Conservation (phyloP, 345 rosid species). For the Melaleuca quinquenervia region DNA sequence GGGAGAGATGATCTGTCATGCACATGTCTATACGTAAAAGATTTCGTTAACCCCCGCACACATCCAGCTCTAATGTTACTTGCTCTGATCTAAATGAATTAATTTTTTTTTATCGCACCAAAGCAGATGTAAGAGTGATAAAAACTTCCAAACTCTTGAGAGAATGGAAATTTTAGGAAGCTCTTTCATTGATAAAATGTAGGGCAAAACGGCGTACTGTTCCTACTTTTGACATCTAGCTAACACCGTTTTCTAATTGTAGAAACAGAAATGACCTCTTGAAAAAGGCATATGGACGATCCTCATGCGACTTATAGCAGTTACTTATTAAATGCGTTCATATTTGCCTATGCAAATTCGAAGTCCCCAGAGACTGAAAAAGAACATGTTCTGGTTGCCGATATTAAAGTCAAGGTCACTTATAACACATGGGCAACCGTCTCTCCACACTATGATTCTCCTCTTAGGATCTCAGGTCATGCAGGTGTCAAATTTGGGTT, state of each 20-base stretch:
- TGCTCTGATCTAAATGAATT: neutral
- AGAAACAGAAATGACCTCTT: neutral
- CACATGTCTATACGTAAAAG: neutral
- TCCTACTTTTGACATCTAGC: neutral
- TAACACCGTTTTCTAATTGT: neutral
- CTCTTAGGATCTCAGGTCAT: neutral
- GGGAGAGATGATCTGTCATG: neutral
- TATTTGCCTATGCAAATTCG: neutral
- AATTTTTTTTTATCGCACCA: neutral
- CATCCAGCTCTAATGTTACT: neutral
- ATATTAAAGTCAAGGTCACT: neutral
- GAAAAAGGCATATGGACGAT: neutral
- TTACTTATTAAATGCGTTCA: neutral
- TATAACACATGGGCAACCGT: neutral
- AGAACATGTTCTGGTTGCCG: neutral
- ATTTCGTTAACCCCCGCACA: neutral
- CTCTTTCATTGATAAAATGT: neutral
- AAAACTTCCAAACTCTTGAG: neutral
- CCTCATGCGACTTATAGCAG: neutral
- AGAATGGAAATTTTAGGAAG: neutral
- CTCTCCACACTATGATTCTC: neutral
- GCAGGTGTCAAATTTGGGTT: neutral
- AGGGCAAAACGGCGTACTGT: neutral
- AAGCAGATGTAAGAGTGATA: neutral
- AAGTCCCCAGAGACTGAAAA: neutral